phyloP scores from a whole-genome alignment of 129 eudicot species.

The Tanacetum coccineum region DNA sequence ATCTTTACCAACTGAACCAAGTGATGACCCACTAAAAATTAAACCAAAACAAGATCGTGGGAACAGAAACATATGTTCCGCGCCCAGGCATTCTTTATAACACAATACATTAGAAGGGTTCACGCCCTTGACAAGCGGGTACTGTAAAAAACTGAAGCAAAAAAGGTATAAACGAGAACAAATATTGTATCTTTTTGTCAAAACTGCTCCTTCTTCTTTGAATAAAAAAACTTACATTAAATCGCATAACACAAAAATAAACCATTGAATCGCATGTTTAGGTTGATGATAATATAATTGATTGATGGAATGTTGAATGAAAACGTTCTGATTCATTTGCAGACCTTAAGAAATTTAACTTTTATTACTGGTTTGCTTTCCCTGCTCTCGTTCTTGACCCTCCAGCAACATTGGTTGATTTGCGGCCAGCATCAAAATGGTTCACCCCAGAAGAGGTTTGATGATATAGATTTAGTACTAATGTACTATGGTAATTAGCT shows the following conservation, averaged over 20 bases:
- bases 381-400: conserved; percentile 84
- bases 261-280: too few relatives aligned
- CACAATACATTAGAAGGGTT: too few relatives aligned
- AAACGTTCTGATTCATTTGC: too few relatives aligned
- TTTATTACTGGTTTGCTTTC: conserved; percentile 78
- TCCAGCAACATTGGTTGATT: conserved; percentile 64
- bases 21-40: conserved; percentile 41
- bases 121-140: too few relatives aligned
- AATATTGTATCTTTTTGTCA: too few relatives aligned
- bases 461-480: background rate
- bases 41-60: conserved; percentile 38
- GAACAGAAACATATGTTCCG: conserved; percentile 78
- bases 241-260: too few relatives aligned
- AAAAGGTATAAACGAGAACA: too few relatives aligned
- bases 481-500: background rate
- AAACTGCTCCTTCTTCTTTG: too few relatives aligned
- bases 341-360: conserved; percentile 79
- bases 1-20: conserved; percentile 71
- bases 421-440: conserved; percentile 78
- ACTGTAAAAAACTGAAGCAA: too few relatives aligned
- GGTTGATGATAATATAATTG: too few relatives aligned
- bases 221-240: too few relatives aligned
- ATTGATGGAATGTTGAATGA: too few relatives aligned
- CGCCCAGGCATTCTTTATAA: conserved; percentile 65
- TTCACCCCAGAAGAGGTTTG: conserved; percentile 75